These are phyloP conservation scores for Microbotryum violaceum DNA, from an alignment of 1,284 basidiomycete genomes.

Conservation along the genomic window DNA sequence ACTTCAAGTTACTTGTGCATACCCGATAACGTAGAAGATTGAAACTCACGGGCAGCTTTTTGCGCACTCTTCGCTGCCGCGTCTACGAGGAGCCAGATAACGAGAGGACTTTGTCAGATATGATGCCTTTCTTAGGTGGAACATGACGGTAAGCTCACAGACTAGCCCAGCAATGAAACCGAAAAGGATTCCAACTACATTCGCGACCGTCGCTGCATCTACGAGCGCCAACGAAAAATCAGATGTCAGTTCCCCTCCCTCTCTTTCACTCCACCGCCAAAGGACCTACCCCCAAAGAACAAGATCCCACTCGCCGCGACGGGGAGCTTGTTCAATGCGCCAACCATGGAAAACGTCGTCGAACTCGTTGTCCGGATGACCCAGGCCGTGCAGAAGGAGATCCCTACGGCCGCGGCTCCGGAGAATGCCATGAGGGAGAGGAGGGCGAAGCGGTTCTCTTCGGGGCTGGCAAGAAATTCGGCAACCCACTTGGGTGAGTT, in stretches of 20 bases:
- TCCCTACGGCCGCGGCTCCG: slow-evolving; percentile 91
- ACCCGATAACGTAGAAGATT: too few relatives aligned
- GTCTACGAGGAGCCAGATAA: too few relatives aligned
- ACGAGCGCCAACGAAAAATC: slow-evolving; percentile 46
- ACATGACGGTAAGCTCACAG: too few relatives aligned
- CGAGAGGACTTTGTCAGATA: too few relatives aligned
- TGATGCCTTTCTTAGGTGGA: too few relatives aligned
- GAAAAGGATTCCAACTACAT: slow-evolving; percentile 74
- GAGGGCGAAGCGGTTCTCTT: slow-evolving; percentile 68
- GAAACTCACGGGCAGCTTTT: too few relatives aligned
- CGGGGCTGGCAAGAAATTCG: slow-evolving; percentile 53
- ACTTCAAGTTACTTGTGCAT: too few relatives aligned
- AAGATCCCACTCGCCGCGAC: slow-evolving; percentile 94
- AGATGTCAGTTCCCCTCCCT: neutral
- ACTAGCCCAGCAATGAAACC: slow-evolving; percentile 78
- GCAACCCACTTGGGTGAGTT: neutral
- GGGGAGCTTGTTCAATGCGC: slow-evolving; percentile 95
- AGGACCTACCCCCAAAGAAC: slow-evolving; percentile 54
- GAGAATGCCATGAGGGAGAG: slow-evolving; percentile 88
- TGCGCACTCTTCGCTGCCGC: too few relatives aligned
- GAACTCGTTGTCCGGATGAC: slow-evolving; percentile 93
- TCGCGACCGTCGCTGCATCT: slow-evolving; percentile 76
- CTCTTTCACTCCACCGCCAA: neutral
- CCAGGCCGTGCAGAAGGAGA: slow-evolving; percentile 98
- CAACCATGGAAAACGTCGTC: slow-evolving; percentile 99